Conservation (phyloP, 768 basidiomycete species). For the Calvatia gigantea region DNA sequence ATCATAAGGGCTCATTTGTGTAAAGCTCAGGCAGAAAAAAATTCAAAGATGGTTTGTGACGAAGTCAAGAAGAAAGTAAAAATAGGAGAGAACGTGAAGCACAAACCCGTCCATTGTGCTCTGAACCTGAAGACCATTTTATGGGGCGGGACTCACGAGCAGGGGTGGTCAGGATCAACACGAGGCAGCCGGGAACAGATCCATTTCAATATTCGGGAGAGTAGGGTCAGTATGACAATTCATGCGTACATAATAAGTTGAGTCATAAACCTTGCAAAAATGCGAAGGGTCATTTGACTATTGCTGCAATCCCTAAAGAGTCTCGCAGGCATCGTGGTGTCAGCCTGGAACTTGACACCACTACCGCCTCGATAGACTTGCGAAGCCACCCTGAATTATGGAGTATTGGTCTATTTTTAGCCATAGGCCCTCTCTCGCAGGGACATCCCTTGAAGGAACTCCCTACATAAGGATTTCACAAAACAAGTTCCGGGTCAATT, state of each 20-base stretch:
- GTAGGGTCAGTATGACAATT: not conserved
- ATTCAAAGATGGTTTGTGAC: not conserved
- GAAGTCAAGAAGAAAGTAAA: not conserved
- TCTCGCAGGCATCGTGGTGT: too few species aligned
- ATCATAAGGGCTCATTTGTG: slow-evolving; percentile 6
- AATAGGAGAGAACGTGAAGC: not conserved
- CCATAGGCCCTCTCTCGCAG: too few species aligned
- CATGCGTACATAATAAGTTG: not conserved
- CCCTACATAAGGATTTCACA: too few species aligned
- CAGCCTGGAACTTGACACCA: too few species aligned
- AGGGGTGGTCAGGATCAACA: slow-evolving; percentile 6
- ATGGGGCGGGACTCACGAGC: slow-evolving; percentile 1
- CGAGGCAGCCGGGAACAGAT: not conserved
- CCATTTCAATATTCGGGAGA: not conserved
- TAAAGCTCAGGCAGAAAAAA: not conserved
- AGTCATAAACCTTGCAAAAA: not conserved
- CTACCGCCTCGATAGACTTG: too few species aligned
- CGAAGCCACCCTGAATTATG: too few species aligned
- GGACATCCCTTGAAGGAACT: too few species aligned
- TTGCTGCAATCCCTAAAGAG: too few species aligned
- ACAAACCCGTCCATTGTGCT: not conserved
- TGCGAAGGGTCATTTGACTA: not conserved
- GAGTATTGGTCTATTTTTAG: too few species aligned
- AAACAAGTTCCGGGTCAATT: too few species aligned
- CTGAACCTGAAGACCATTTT: not conserved